A percentile compares a stretch with the other conserved stretches of the same genome.
Evolutionary conservation across 2,329 filamentous ascomycete species (phyloP).

Genomic region (Aspergillus brunneoviolaceus): DNA sequence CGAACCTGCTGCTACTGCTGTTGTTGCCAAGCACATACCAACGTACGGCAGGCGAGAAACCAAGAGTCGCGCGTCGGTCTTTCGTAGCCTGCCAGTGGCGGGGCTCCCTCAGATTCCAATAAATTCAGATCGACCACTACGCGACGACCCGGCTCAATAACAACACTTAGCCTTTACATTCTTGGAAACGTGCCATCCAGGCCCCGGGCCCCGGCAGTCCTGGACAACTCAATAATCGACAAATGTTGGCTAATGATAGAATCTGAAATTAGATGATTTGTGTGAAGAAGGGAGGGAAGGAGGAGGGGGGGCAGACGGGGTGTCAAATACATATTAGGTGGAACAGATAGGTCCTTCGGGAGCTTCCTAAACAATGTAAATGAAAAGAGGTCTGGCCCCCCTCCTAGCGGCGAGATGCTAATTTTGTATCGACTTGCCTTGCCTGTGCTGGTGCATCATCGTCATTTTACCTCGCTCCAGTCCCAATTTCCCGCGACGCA

Average conservation of each 20-base stretch:
- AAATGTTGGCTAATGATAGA: neutral
- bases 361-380: constrained; percentile 4
- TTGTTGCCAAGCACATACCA: constrained; percentile 4
- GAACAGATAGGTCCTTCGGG: neutral
- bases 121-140: constrained; percentile 29
- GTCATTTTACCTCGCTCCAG: constrained; percentile 4
- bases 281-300: neutral
- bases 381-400: constrained; percentile 12
- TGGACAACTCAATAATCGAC: neutral
- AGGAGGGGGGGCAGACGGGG: neutral
- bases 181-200: neutral
- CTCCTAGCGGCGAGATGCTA: constrained; percentile 11
- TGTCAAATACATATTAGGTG: neutral
- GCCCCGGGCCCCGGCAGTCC: neutral
- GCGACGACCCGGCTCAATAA: constrained; percentile 3
- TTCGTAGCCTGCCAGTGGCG: constrained; percentile 17
- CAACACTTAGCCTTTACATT: constrained; percentile 7
- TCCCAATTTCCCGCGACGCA: constrained; percentile 1
- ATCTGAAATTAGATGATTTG: neutral
- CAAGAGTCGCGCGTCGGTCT: neutral
- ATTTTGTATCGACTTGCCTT: constrained; percentile 2
- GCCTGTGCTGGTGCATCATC: neutral
- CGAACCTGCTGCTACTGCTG: neutral
- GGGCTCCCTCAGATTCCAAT: constrained; percentile 25
- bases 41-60: constrained; percentile 4